A percentile compares a stretch with the other conserved stretches of the same genome.
These are phyloP conservation scores for Coniochaeta ligniaria DNA, from an alignment of 2,329 filamentous ascomycete genomes.

Conservation along the genomic window DNA sequence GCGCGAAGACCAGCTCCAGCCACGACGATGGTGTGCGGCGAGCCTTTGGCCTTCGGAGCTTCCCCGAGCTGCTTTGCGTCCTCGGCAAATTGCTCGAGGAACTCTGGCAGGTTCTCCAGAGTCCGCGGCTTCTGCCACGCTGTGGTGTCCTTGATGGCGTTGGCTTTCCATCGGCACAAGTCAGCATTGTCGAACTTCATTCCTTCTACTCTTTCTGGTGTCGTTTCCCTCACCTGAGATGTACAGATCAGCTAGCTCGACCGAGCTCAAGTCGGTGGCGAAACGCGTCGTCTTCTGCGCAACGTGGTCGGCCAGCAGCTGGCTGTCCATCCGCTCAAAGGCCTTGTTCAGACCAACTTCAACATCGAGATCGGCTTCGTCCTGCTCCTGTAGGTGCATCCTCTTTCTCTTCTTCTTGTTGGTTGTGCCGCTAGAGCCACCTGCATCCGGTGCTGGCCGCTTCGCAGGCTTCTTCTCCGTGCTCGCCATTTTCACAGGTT, in stretches of 20 bases:
- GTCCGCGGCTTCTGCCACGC: constrained; percentile 61
- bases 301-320: constrained; percentile 78
- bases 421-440: neutral
- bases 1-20: constrained; percentile 77
- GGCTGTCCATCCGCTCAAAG: constrained; percentile 75
- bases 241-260: constrained; percentile 79
- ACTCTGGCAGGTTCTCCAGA: constrained; percentile 68
- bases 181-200: neutral
- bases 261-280: constrained; percentile 69
- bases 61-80: constrained; percentile 50
- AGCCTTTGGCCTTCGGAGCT: constrained; percentile 60
- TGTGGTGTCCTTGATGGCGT: constrained; percentile 72
- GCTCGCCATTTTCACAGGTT: neutral
- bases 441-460: neutral
- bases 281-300: constrained; percentile 73
- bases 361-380: constrained; percentile 54
- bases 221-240: constrained; percentile 59
- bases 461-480: neutral
- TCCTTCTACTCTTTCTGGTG: neutral
- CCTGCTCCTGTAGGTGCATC: constrained; percentile 42
- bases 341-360: constrained; percentile 72
- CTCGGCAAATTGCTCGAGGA: constrained; percentile 61
- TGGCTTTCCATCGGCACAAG: constrained; percentile 39
- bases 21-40: constrained; percentile 85
- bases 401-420: constrained; percentile 34